These are phyloP conservation scores for Chlorencoelia australis DNA, from an alignment of 2,329 filamentous ascomycete species.

Conservation along the genomic window DNA sequence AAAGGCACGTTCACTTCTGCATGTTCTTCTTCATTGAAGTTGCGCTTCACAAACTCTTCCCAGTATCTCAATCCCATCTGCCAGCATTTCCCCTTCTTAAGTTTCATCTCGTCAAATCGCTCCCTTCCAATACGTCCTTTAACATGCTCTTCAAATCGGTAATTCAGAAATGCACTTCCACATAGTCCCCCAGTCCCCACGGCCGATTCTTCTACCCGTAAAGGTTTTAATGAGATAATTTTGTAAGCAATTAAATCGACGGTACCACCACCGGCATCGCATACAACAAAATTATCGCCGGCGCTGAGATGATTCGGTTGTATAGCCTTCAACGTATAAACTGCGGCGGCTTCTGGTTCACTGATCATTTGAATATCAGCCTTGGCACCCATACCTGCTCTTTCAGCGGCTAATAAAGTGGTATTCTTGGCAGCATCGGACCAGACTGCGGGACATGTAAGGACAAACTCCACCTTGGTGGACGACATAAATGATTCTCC, in stretches of 20 bases:
- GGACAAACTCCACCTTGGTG: conserved; percentile 67
- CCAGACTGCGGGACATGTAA: conserved; percentile 79
- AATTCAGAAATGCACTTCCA: conserved; percentile 71
- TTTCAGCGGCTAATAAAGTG: conserved; percentile 65
- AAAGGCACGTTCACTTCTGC: conserved; percentile 72
- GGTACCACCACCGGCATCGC: conserved; percentile 46
- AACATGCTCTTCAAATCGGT: conserved; percentile 71
- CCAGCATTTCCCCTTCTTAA: conserved; percentile 71
- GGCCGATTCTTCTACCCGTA: conserved; percentile 68
- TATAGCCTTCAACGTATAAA: conserved; percentile 71
- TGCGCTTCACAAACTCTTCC: conserved; percentile 76
- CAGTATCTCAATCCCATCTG: conserved; percentile 71
- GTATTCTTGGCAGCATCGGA: conserved; percentile 79
- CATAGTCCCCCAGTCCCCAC: conserved; percentile 71
- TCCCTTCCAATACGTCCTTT: conserved; percentile 54
- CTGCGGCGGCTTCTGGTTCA: conserved; percentile 70
- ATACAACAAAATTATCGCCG: conserved; percentile 50
- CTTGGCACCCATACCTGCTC: conserved; percentile 65
- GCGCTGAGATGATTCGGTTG: conserved; percentile 64
- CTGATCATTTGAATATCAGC: conserved; percentile 69
- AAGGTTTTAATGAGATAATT: conserved; percentile 61
- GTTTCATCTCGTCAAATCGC: conserved; percentile 64
- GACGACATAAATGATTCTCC: conserved; percentile 70
- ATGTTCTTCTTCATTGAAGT: conserved; percentile 71
- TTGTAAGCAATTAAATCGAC: conserved; percentile 77